These are phyloP conservation scores for Hemisphaericaspora nanyangensis DNA, from an alignment of 805 yeast genomes.

Conservation along the genomic window DNA sequence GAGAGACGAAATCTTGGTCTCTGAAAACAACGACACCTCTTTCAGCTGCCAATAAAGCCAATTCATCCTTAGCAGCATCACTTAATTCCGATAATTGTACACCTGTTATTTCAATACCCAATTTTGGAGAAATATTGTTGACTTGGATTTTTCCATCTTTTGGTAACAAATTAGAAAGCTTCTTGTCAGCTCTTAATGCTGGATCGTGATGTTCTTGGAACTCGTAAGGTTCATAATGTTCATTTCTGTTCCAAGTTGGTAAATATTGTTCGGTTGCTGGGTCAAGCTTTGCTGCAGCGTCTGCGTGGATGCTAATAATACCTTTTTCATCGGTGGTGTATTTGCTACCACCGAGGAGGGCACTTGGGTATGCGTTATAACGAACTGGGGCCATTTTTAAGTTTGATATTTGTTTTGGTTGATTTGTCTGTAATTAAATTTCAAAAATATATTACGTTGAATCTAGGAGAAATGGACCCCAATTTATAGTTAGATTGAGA, in stretches of 20 bases:
- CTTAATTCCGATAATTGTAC: conserved; percentile 53
- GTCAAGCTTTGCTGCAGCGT: conserved; percentile 1
- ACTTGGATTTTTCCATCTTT: conserved; percentile 19
- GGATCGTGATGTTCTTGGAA: conserved; percentile 56
- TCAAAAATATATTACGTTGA: too few species aligned
- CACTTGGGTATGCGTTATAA: conserved; percentile 5
- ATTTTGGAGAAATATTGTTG: conserved; percentile 55
- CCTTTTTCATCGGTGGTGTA: conserved; percentile 9
- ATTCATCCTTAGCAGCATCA: conserved; percentile 57
- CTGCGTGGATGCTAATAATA: conserved; percentile 10
- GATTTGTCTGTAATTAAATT: too few species aligned
- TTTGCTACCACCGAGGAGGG: conserved; percentile 5
- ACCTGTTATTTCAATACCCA: conserved; percentile 65
- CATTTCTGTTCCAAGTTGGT: conserved; percentile 31
- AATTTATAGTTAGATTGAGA: too few species aligned
- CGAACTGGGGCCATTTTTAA: conserved; percentile 11
- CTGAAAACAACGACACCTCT: conserved; percentile 65
- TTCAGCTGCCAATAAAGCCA: conserved; percentile 63
- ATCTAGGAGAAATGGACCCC: too few species aligned
- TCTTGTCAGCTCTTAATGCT: conserved; percentile 55
- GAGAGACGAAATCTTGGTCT: conserved; percentile 54
- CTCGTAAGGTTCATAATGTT: conserved; percentile 46
- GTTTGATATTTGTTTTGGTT: too few species aligned
- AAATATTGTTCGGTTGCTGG: conserved; percentile 14
- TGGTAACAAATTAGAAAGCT: conserved; percentile 47